Conservation (phyloP, 306 rosid species). For the Abrus pulchellus region DNA sequence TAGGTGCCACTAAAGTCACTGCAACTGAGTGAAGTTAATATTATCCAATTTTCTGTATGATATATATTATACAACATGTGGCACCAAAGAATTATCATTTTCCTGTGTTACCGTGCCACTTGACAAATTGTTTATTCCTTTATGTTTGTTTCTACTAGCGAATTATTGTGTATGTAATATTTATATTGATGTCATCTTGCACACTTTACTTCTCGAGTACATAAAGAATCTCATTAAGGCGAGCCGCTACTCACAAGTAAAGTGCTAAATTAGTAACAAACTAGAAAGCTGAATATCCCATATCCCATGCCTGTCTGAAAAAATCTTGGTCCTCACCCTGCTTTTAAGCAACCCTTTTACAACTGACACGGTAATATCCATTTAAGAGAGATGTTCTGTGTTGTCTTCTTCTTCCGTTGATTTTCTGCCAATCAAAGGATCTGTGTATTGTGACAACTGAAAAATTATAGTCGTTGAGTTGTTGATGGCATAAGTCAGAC, state of each 20-base stretch:
- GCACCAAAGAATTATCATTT: background rate
- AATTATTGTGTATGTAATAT: background rate
- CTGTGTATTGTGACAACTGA: slow-evolving; percentile 27
- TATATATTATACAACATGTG: background rate
- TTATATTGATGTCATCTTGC: slow-evolving; percentile 31
- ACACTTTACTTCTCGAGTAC: slow-evolving; percentile 34
- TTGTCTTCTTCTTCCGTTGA: slow-evolving; percentile 45
- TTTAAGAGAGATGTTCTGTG: slow-evolving; percentile 38
- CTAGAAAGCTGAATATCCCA: slow-evolving; percentile 42
- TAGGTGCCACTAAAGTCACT: background rate
- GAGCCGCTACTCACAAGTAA: slow-evolving; percentile 7
- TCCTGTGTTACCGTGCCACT: background rate
- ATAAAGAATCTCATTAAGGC: slow-evolving; percentile 40
- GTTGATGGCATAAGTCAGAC: slow-evolving; percentile 41
- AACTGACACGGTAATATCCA: slow-evolving; percentile 35
- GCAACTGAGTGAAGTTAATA: background rate
- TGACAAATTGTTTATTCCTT: background rate
- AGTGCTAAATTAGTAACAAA: slow-evolving; percentile 31
- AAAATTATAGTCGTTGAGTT: slow-evolving; percentile 39
- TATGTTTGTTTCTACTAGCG: background rate
- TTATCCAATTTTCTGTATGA: background rate
- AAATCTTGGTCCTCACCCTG: slow-evolving; percentile 35
- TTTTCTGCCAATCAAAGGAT: slow-evolving; percentile 39
- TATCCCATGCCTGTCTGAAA: slow-evolving; percentile 27
- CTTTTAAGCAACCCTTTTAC: slow-evolving; percentile 42